A percentile compares a stretch with the other conserved stretches of the same genome.
phyloP scores from a whole-genome alignment of 352 stramenopile species.

The Paralagenidium karlingii region DNA sequence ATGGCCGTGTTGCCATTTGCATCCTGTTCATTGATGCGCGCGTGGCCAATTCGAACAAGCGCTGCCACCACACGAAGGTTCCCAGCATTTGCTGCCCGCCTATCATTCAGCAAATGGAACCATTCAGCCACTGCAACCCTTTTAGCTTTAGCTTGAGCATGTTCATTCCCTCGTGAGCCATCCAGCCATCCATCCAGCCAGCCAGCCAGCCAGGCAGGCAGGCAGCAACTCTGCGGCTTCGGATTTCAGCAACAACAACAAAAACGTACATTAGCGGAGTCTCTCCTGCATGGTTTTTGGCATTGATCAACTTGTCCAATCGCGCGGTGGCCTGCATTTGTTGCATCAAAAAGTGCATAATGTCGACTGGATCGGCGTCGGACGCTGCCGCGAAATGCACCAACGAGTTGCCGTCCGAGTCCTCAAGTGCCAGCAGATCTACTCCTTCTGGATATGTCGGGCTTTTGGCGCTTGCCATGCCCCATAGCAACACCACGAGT shows the following conservation, averaged over 20 bases:
- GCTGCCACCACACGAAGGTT: constrained; percentile 51
- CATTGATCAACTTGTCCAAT: constrained; percentile 28
- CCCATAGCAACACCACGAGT: constrained; percentile 75
- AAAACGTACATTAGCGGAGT: constrained; percentile 52
- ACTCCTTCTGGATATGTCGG: constrained; percentile 16
- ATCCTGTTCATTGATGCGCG: constrained; percentile 39
- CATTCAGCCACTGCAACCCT: not conserved
- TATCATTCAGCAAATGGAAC: constrained; percentile 2
- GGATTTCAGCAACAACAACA: too few species aligned
- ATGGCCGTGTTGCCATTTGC: constrained; percentile 42
- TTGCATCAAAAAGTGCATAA: constrained; percentile 73
- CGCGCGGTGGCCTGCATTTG: constrained; percentile 26
- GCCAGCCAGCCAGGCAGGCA: too few species aligned
- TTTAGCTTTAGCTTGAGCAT: too few species aligned
- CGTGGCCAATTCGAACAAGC: constrained; percentile 32
- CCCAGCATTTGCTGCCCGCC: constrained; percentile 49
- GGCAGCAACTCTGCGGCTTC: too few species aligned
- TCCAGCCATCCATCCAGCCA: too few species aligned
- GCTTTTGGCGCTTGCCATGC: constrained; percentile 63
- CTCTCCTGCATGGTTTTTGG: constrained; percentile 40
- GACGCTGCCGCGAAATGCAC: constrained; percentile 48
- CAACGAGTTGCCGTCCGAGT: constrained; percentile 35
- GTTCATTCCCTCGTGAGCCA: too few species aligned
- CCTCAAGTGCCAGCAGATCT: constrained; percentile 31
- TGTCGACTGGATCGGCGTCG: constrained; percentile 31